Conservation (phyloP, 139 green algal genomes). For the Coelastrella sp. region DNA sequence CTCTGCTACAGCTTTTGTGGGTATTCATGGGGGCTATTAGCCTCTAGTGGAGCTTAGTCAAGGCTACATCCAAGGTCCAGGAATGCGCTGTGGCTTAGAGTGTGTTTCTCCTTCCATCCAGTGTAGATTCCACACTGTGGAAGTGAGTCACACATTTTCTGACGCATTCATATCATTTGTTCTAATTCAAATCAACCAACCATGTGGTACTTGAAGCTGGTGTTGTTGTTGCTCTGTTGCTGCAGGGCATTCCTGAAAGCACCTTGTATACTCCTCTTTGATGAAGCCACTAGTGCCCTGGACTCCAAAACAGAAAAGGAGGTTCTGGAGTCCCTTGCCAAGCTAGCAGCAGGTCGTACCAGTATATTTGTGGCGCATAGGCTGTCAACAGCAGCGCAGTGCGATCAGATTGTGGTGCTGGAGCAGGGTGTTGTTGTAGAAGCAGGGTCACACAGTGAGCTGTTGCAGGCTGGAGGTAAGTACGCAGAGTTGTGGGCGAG, state of each 20-base stretch:
- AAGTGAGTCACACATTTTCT: background rate
- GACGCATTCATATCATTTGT: background rate
- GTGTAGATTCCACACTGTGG: too few relatives aligned
- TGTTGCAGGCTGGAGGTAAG: constrained; percentile 11
- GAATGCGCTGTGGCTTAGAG: too few relatives aligned
- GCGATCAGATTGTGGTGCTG: constrained; percentile 93
- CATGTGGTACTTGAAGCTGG: background rate
- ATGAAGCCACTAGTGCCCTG: constrained; percentile 95
- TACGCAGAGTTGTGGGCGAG: constrained; percentile 87
- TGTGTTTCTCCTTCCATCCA: too few relatives aligned
- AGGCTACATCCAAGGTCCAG: too few relatives aligned
- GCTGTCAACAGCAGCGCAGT: constrained; percentile 90
- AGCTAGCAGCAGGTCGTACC: constrained; percentile 85
- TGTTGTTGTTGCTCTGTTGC: constrained; percentile 10
- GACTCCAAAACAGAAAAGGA: constrained; percentile 84
- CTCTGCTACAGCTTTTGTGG: too few relatives aligned
- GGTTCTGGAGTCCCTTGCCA: constrained; percentile 68
- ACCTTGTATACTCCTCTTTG: constrained; percentile 85
- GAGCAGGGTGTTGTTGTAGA: constrained; percentile 88
- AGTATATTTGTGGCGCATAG: constrained; percentile 96
- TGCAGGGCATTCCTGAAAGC: constrained; percentile 67
- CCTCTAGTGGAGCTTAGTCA: too few relatives aligned
- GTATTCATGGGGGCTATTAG: too few relatives aligned
- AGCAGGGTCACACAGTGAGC: constrained; percentile 69
- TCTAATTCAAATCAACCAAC: background rate